Conservation (phyloP, 2,329 filamentous ascomycete species). For the Claviceps africana region DNA sequence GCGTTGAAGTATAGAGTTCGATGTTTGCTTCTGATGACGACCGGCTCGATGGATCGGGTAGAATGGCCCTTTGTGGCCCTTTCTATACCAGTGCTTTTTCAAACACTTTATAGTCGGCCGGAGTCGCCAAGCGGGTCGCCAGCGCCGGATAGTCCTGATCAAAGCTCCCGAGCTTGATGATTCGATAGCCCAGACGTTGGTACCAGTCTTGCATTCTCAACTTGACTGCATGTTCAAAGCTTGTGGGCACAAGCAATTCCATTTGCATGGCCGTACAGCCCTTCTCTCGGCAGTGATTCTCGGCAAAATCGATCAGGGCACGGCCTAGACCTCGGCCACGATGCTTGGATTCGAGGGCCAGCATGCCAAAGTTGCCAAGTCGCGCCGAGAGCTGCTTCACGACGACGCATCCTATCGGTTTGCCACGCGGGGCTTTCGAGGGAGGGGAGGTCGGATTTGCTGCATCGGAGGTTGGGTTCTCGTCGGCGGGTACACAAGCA, state of each 20-base stretch:
- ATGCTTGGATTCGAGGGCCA: slow-evolving; percentile 12
- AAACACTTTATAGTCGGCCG: slow-evolving; percentile 16
- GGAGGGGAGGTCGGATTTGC: background rate
- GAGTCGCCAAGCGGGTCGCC: slow-evolving; percentile 12
- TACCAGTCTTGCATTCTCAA: slow-evolving; percentile 16
- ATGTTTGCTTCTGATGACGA: background rate
- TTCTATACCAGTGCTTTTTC: slow-evolving; percentile 12
- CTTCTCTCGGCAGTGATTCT: slow-evolving; percentile 12
- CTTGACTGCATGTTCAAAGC: slow-evolving; percentile 15
- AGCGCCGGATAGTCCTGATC: slow-evolving; percentile 15
- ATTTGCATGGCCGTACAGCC: slow-evolving; percentile 17
- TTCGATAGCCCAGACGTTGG: slow-evolving; percentile 14
- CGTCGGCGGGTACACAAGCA: slow-evolving; percentile 6
- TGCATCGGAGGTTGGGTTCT: background rate
- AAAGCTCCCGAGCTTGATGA: slow-evolving; percentile 15
- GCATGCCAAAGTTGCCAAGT: slow-evolving; percentile 16
- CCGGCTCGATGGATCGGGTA: background rate
- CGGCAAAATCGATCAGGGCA: slow-evolving; percentile 14
- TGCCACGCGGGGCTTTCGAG: background rate
- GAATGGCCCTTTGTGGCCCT: background rate
- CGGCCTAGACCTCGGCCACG: slow-evolving; percentile 14
- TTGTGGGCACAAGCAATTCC: slow-evolving; percentile 15
- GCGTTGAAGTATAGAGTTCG: background rate
- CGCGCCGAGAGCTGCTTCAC: slow-evolving; percentile 11
- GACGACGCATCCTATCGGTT: slow-evolving; percentile 14